phyloP scores from a whole-genome alignment of 1,139 yeast species.

The Candida gigantensis region DNA sequence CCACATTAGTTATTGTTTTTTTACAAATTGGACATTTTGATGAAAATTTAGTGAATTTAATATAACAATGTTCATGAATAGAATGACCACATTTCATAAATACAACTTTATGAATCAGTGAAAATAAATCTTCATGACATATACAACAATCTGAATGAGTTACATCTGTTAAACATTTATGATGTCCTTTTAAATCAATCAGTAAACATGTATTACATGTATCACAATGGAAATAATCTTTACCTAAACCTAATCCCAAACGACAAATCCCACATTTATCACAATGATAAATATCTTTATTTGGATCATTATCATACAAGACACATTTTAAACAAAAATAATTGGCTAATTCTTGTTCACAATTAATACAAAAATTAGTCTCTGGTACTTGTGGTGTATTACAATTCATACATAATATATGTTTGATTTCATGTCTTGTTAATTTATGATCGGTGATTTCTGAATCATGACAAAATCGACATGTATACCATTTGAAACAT shows the following conservation, averaged over 20 bases:
- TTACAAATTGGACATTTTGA: constrained; percentile 92
- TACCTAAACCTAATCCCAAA: constrained; percentile 81
- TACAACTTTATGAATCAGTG: constrained; percentile 81
- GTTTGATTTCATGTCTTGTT: constrained; percentile 61
- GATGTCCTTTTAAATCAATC: constrained; percentile 73
- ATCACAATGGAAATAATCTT: constrained; percentile 88
- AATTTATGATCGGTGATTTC: constrained; percentile 57
- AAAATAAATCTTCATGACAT: constrained; percentile 88
- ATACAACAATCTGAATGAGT: constrained; percentile 93
- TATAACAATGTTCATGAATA: constrained; percentile 82
- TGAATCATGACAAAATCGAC: constrained; percentile 86
- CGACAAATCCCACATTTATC: constrained; percentile 92
- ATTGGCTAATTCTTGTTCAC: constrained; percentile 67
- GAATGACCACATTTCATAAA: constrained; percentile 96
- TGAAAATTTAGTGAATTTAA: constrained; percentile 74
- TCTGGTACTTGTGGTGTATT: constrained; percentile 72
- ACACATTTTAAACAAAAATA: constrained; percentile 80
- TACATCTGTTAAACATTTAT: constrained; percentile 80
- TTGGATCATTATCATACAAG: constrained; percentile 79
- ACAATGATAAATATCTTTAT: constrained; percentile 86
- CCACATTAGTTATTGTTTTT: constrained; percentile 82
- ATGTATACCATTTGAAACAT: constrained; percentile 74
- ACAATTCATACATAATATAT: constrained; percentile 81
- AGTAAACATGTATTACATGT: constrained; percentile 90
- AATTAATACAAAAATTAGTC: constrained; percentile 60